Evolutionary conservation across 768 basidiomycete genomes (phyloP).

Genomic region (Suillus hirtellus): DNA sequence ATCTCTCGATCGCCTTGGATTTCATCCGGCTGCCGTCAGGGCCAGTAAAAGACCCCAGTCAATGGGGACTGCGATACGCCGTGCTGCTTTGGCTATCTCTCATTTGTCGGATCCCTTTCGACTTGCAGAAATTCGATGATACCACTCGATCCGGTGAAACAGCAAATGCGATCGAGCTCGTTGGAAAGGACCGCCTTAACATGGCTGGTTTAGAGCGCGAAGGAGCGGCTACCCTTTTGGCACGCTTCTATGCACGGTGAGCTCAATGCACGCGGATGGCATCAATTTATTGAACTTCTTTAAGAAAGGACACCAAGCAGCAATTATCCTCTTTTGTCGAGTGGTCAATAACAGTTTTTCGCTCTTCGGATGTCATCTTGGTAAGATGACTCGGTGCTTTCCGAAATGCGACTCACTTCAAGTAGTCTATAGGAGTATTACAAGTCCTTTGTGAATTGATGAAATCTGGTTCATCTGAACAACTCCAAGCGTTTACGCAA

Average conservation of each 20-base stretch:
- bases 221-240: conserved; percentile 77
- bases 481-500: conserved; percentile 45
- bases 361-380: conserved; percentile 46
- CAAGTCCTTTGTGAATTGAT: conserved; percentile 70
- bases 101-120: conserved; percentile 92
- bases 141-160: conserved; percentile 51
- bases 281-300: conserved; percentile 6
- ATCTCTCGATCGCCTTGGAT: conserved; percentile 72
- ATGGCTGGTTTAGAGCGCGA: conserved; percentile 85
- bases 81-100: conserved; percentile 92
- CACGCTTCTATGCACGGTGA: conserved; percentile 79
- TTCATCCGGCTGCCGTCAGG: conserved; percentile 55
- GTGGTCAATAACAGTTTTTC: conserved; percentile 43
- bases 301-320: conserved; percentile 58
- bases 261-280: conserved; percentile 19
- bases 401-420: conserved; percentile 8
- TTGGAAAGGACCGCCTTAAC: conserved; percentile 57
- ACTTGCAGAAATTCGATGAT: conserved; percentile 83
- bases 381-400: conserved; percentile 36
- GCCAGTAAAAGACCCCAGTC: conserved; percentile 39
- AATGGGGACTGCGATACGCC: conserved; percentile 85
- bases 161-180: conserved; percentile 52
- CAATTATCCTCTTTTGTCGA: conserved; percentile 54
- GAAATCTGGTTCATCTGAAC: conserved; percentile 60
- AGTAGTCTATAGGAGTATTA: conserved; percentile 66